Evolutionary conservation across 176 grass and related monocot species (phyloP).

Genomic region (Neostapfia colusana): DNA sequence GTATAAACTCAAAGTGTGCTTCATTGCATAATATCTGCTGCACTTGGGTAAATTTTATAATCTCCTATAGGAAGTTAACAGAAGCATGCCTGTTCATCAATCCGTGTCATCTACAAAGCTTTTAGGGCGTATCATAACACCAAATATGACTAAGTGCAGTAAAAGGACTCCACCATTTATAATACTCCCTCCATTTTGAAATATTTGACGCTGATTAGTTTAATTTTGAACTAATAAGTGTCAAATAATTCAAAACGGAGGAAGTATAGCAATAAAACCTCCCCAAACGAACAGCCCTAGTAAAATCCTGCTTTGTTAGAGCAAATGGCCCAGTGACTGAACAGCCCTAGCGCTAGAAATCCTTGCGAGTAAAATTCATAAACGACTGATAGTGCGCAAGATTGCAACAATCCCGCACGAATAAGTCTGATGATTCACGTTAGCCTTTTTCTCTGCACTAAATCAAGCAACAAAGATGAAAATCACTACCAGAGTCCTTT

Average conservation of each 20-base stretch:
- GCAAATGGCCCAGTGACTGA: background rate
- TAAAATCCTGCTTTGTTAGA: background rate
- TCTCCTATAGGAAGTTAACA: background rate
- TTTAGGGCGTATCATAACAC: background rate
- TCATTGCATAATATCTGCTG: background rate
- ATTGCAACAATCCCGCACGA: background rate
- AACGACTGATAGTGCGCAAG: background rate
- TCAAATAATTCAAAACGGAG: too few species aligned
- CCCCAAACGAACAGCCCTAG: background rate
- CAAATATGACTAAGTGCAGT: too few species aligned
- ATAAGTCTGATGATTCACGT: background rate
- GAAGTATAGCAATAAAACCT: constrained; percentile 20
- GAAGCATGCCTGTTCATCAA: constrained; percentile 7
- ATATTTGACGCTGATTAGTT: too few species aligned
- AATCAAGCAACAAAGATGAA: background rate
- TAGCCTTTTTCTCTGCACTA: background rate
- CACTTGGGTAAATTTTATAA: background rate
- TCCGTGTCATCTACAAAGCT: background rate
- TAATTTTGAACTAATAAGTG: too few species aligned
- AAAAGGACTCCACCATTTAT: too few species aligned
- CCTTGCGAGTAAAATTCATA: background rate
- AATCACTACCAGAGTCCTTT: background rate
- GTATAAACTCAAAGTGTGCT: background rate
- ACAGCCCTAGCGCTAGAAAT: constrained; percentile 21
- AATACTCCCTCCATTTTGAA: too few species aligned